These are phyloP conservation scores for Chrysosporium queenslandicum DNA, from an alignment of 2,329 filamentous ascomycete genomes.

Conservation along the genomic window DNA sequence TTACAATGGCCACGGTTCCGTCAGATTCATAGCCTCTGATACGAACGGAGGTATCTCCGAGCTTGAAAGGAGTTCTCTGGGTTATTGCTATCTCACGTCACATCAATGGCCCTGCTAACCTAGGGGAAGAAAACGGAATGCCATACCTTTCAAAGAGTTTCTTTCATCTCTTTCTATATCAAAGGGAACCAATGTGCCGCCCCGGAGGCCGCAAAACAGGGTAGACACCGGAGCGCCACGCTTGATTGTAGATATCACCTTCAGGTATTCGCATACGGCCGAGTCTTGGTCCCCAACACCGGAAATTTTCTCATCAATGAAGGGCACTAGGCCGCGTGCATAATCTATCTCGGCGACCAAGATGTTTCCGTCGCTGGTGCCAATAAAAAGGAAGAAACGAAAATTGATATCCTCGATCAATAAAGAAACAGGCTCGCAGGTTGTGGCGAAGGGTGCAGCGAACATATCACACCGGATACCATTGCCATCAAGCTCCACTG, in stretches of 20 bases:
- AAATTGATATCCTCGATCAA: conserved; percentile 24
- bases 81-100: conserved; percentile 22
- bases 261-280: conserved; percentile 30
- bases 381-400: conserved; percentile 30
- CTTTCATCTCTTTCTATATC: conserved; percentile 18
- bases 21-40: conserved; percentile 24
- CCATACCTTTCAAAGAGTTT: conserved; percentile 24
- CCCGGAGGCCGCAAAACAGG: conserved; percentile 39
- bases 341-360: conserved; percentile 23
- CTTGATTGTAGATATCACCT: conserved; percentile 20
- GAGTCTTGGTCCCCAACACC: conserved; percentile 23
- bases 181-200: conserved; percentile 33
- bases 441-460: conserved; percentile 20
- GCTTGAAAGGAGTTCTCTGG: conserved; percentile 23
- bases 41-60: conserved; percentile 32
- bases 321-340: conserved; percentile 18
- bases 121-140: neutral
- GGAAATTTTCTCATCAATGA: conserved; percentile 23
- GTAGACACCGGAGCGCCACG: conserved; percentile 17
- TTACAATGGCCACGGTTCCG: conserved; percentile 25
- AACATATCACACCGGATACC: conserved; percentile 20
- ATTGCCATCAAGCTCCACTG: conserved; percentile 17
- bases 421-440: conserved; percentile 32
- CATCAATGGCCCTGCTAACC: neutral
- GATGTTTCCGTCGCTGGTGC: conserved; percentile 32